Evolutionary conservation across 2,329 filamentous ascomycete genomes (phyloP).

Genomic region (Beauveria brongniartii): DNA sequence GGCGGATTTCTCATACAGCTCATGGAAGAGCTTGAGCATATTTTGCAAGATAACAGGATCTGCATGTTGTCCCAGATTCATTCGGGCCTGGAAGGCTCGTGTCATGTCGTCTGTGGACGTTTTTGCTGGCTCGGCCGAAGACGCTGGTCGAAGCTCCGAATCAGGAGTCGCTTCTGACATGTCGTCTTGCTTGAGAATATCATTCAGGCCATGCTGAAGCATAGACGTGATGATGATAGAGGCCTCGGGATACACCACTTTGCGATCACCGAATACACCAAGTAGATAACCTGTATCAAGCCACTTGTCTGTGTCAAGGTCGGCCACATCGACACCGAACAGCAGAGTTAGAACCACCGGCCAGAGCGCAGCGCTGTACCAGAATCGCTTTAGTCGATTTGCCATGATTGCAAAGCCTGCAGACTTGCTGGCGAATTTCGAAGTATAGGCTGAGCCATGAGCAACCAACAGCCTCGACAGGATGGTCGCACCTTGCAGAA

Average conservation of each 20-base stretch:
- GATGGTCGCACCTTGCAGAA: conserved; percentile 74
- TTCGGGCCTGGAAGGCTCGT: conserved; percentile 9
- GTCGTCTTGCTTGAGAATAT: conserved; percentile 51
- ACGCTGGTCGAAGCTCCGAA: not conserved
- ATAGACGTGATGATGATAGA: conserved; percentile 75
- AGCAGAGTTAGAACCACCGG: conserved; percentile 80
- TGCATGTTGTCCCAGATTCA: not conserved
- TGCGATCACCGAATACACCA: conserved; percentile 61
- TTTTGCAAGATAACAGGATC: conserved; percentile 59
- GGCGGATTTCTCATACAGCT: conserved; percentile 67
- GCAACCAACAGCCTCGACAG: conserved; percentile 74
- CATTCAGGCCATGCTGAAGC: conserved; percentile 76
- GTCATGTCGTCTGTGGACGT: not conserved
- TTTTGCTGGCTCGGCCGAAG: not conserved
- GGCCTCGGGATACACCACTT: conserved; percentile 68
- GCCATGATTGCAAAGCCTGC: conserved; percentile 85
- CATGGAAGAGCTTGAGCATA: conserved; percentile 69
- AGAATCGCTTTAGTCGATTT: conserved; percentile 75
- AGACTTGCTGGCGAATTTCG: conserved; percentile 75
- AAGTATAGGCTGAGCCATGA: conserved; percentile 72
- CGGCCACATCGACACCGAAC: conserved; percentile 74
- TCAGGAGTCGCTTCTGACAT: not conserved
- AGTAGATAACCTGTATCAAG: conserved; percentile 70
- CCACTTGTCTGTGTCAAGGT: conserved; percentile 61
- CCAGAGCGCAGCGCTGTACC: conserved; percentile 81